Evolutionary conservation across 2,329 filamentous ascomycete genomes (phyloP).

Genomic region (Colletotrichum sp.): DNA sequence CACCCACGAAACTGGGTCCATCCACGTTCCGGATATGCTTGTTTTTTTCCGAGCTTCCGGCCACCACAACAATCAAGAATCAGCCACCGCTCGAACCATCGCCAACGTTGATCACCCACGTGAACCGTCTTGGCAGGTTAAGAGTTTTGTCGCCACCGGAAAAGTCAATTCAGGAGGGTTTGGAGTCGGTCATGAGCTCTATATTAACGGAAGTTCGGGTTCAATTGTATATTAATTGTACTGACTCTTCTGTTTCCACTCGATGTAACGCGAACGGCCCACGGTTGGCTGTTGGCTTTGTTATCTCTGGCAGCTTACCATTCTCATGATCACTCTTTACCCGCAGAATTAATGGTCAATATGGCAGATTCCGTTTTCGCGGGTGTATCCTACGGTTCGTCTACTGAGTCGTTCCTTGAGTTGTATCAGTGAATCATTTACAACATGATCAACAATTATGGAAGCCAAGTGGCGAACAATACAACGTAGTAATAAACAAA

Average conservation of each 20-base stretch:
- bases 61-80: background rate
- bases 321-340: rapidly evolving
- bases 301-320: background rate
- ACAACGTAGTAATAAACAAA: background rate
- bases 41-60: background rate
- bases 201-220: background rate
- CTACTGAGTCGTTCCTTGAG: background rate
- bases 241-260: background rate
- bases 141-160: background rate
- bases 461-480: background rate
- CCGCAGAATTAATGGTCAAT: background rate
- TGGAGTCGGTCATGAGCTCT: background rate
- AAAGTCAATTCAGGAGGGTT: background rate
- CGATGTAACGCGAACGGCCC: rapidly evolving
- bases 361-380: background rate
- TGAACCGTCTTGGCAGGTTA: background rate
- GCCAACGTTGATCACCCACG: background rate
- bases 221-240: background rate
- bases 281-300: rapidly evolving
- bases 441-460: background rate
- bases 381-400: background rate
- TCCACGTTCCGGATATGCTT: background rate
- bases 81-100: background rate
- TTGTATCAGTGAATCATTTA: background rate
- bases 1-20: background rate